Base-by-base conservation (phyloP, 1,284 basidiomycete genomes). In the Sanghuangporus sanghuang region DNA sequence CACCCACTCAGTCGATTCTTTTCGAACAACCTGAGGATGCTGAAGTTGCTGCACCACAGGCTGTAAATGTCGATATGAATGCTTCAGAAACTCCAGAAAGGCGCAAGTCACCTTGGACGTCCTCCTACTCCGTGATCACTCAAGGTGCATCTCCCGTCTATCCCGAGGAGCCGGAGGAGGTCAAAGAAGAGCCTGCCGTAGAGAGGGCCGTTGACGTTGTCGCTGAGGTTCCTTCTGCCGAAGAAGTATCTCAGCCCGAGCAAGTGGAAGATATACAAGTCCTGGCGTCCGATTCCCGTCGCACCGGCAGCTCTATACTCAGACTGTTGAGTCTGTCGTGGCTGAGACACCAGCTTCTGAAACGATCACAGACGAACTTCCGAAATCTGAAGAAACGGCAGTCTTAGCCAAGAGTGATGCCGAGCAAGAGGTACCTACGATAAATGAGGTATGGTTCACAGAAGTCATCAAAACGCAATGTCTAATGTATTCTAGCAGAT, bases 71-170 rank as follows among this genome's bases (percentile, higher is more conserved):
- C 12, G 42, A 58, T 40, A 57, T 48, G 3, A 53, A 36, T 16
- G 55, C 52, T 16, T 14, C 55, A 7, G 60, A 62, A 2, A 23
- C 46, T 18, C 61, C 61, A 40, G 61, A 63, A 44, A 57, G 61
- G 16, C 61, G 32, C 21, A 63, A 52, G 27, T 63, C 62, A 6
- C 58, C 62, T 60, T 64, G 57, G 57, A 64, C 62, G 2, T 57
- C 62, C 27, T 64, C 62, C 8, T 64, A 64, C 58, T 64, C 62
- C 1, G 62, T 64, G 39, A 64, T 48, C 7, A 42, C n/a, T 9
- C 62, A 64, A 39, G 62, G 62, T 12, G 46, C 44, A 11, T 52
- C 21, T 12, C 18, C 27, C 44, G 27, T 52, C 35, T 8, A 52
- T 18, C 36, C 54, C 16, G 53, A 32, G 27, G 12, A 53, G 18